Percentiles rank a stretch among this genome's conserved stretches.
Conservation (phyloP, 108 stramenopile genomes). For the Pseudonitzschia delicatissima region DNA sequence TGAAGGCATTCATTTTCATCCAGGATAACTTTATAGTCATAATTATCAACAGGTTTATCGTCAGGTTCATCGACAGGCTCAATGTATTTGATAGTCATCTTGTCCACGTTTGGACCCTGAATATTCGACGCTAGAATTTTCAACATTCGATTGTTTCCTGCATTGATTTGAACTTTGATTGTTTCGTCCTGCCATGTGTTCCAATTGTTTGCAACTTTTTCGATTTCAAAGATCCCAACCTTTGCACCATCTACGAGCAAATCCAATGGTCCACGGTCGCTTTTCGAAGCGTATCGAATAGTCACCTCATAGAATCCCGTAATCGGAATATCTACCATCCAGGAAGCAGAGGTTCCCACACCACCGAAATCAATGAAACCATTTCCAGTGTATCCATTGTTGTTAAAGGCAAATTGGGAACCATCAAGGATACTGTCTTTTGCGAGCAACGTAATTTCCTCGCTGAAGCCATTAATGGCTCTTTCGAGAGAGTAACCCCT, state of each 20-base stretch:
- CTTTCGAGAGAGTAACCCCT: not conserved
- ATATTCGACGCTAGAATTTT: conserved; percentile 2
- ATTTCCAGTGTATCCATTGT: conserved; percentile 19
- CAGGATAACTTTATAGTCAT: not conserved
- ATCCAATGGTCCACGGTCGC: conserved; percentile 23
- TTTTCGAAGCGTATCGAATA: conserved; percentile 17
- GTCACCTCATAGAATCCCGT: conserved; percentile 16
- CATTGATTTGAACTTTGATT: conserved; percentile 5
- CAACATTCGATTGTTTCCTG: conserved; percentile 5
- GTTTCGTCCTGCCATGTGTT: conserved; percentile 18
- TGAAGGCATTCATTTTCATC: not conserved
- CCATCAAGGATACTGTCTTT: not conserved
- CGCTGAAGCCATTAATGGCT: not conserved
- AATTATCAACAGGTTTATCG: not conserved
- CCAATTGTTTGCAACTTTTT: conserved; percentile 7
- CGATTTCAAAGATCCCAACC: conserved; percentile 11
- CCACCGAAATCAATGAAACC: conserved; percentile 26
- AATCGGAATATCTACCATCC: conserved; percentile 15
- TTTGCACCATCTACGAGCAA: conserved; percentile 20
- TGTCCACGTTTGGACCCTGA: conserved; percentile 21
- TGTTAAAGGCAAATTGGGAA: not conserved
- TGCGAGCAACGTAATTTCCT: not conserved
- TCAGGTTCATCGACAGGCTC: not conserved
- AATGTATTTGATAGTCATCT: conserved; percentile 1
- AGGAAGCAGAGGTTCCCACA: conserved; percentile 16